Evolutionary conservation across 2,329 filamentous ascomycete genomes (phyloP).

Genomic region (Laburnicola sp.): DNA sequence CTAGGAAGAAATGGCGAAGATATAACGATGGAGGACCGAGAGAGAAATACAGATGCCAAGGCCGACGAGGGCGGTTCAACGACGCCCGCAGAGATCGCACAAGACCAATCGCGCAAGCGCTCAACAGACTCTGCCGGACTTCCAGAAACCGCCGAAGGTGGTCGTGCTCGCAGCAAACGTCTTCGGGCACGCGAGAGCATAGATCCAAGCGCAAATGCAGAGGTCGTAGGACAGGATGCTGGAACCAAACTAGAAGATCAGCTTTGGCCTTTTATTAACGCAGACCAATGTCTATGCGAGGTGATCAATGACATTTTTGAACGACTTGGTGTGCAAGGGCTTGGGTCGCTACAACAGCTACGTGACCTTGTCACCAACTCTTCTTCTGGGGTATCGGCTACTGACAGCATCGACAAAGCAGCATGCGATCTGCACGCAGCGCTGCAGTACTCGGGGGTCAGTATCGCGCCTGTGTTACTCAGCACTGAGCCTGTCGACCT

Average conservation of each 20-base stretch:
- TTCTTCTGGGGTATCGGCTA: conserved; percentile 11
- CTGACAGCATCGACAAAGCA: conserved; percentile 36
- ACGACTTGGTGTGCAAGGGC: conserved; percentile 53
- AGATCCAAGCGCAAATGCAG: conserved; percentile 50
- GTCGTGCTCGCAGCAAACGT: conserved; percentile 62
- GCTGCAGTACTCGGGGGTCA: conserved; percentile 42
- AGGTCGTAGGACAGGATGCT: conserved; percentile 56
- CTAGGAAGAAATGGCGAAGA: conserved; percentile 19
- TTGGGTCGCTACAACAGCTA: conserved; percentile 49
- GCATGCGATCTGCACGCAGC: conserved; percentile 49
- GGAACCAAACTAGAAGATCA: conserved; percentile 59
- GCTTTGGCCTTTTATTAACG: conserved; percentile 56
- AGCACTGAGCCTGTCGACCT: conserved; percentile 55
- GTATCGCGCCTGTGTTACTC: conserved; percentile 52
- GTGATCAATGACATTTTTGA: conserved; percentile 57
- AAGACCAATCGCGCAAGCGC: conserved; percentile 57
- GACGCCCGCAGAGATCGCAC: conserved; percentile 39
- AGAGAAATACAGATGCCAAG: conserved; percentile 15
- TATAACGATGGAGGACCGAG: conserved; percentile 25
- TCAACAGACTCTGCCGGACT: conserved; percentile 63
- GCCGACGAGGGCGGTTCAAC: conserved; percentile 19
- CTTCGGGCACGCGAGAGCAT: conserved; percentile 62
- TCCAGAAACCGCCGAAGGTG: conserved; percentile 60
- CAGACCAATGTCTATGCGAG: conserved; percentile 62
- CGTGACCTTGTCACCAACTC: conserved; percentile 31